Base-by-base conservation (phyloP, 306 rosid genomes). In the Inga leiocalycina region DNA sequence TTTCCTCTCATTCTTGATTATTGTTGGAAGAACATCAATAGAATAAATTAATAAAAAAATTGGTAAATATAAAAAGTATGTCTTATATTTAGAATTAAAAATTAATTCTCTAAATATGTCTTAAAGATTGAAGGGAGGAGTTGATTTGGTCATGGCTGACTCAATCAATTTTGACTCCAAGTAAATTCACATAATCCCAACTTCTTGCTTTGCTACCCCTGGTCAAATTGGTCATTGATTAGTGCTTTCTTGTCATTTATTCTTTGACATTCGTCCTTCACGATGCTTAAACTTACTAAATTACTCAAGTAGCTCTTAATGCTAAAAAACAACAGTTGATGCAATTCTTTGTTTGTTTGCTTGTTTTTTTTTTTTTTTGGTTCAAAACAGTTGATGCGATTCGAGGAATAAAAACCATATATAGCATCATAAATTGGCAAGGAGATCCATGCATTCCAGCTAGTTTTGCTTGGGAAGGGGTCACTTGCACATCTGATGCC, bases 371-470 rank as follows among this genome's bases (percentile, higher is more conserved):
- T 11, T 46, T 13, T 44, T 44, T 44, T 44, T 44, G 9, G 16
- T 16, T 14, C 16, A 46, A 46, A 0, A 46, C 15, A 46, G 52
- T 12, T 46, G 16, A 46, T 46, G 52, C 52, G 8, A 78, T 82
- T 5, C 0, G 6, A 81, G 57, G 70, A 4, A 85, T 85, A 12
- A 78, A 83, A 84, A 13, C 46, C 4, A 43, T 44, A 8, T 88
- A 65, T 22, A 27, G 61, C 4, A 79, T 57, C 65, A 57, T 24
- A 32, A 78, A 76, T 68, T 88, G 90, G 91, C 90, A 86, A 83
- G 90, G 86, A 17, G 93, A 88, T 43, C 91, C 91, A 13, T 90
- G 91, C 37, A 32, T 57, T 81, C 91, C 90, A 4, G 15, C 11
- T 6, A 15, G 17, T 10, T 51, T 35, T 45, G 32, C 80, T 8